Evolutionary conservation across 2,329 filamentous ascomycete species (phyloP), one percentile per base, ranked within the genome.

Genomic region (Colletotrichum falcatum): DNA sequence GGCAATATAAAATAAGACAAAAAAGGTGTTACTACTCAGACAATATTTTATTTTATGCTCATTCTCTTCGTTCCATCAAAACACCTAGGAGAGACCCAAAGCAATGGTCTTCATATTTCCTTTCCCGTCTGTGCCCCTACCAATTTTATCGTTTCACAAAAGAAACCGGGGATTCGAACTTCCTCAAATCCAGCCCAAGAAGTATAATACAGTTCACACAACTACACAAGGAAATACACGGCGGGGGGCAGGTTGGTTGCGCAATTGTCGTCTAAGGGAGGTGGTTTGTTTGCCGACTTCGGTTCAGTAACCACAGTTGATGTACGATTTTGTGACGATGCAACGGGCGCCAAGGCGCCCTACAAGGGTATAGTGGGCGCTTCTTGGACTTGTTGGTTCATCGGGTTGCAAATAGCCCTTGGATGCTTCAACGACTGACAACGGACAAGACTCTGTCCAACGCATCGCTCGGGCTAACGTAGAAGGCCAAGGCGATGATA

Each of bases 401-500:
- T 14, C 9, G 44, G 9, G 5, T 39, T 39, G 44, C 16, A n/a
- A 49, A 46, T 18, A 16, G n/a, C 37, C 6, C 20, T 18, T 42
- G 16, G 20, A n/a, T 42, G 20, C 18, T 39, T 71, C 60, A 71
- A 26, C 54, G 46, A 33, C 42, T 61, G 9, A 71, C 68, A n/a
- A 58, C 54, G 33, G 39, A 53, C 48, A 75, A 33, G 28, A 70
- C 77, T 65, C 79, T 80, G 73, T 86, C 83, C 44, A 88, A 79
- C 23, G 84, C 84, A 62, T 83, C 82, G 71, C 78, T 81, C 0
- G 87, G 87, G 18, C 84, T 87, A 66, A 86, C 87, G 75, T 86
- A 90, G 76, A 90, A 90, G 20, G 88, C 88, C 42, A 90, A 79
- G 5, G 88, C 88, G 71, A 90, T 90, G 74, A 90, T 90, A 58